Conservation (phyloP, 345 rosid species). For the Euphorbia lathyris region DNA sequence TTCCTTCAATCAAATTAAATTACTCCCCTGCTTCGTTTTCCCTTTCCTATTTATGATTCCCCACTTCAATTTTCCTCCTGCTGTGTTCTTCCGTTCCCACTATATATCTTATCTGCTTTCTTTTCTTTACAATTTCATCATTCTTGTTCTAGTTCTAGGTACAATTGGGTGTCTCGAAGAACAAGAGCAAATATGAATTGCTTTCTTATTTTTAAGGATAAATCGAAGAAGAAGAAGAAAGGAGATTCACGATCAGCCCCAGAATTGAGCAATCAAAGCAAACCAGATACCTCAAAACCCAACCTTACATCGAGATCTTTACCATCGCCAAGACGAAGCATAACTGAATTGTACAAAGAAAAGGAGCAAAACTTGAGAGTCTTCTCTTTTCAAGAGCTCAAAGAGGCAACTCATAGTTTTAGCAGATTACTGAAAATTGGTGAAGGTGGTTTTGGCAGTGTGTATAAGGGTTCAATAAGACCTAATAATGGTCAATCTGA, state of each 20-base stretch:
- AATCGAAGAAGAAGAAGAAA: slow-evolving; percentile 37
- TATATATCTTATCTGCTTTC: neutral
- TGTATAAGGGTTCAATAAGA: slow-evolving; percentile 64
- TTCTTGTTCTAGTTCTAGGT: too few relatives aligned
- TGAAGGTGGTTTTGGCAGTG: slow-evolving; percentile 97
- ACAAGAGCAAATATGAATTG: slow-evolving; percentile 35
- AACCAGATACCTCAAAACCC: slow-evolving; percentile 12
- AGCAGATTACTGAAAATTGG: slow-evolving; percentile 67
- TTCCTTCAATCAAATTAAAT: too few relatives aligned
- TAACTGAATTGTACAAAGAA: slow-evolving; percentile 59
- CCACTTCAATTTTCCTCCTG: neutral
- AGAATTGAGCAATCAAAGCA: slow-evolving; percentile 30
- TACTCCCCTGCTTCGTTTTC: too few relatives aligned
- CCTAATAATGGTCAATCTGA: slow-evolving; percentile 35
- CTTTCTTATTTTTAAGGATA: slow-evolving; percentile 41
- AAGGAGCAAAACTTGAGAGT: slow-evolving; percentile 57
- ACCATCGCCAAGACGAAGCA: slow-evolving; percentile 61
- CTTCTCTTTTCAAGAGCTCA: slow-evolving; percentile 63
- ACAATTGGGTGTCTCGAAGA: too few relatives aligned
- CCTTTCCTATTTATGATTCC: neutral
- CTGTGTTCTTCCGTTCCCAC: neutral
- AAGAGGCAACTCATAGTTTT: slow-evolving; percentile 68
- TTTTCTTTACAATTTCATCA: neutral
- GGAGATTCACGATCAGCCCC: slow-evolving; percentile 48
- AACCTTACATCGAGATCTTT: slow-evolving; percentile 40